Percentiles rank a stretch among this genome's conserved stretches.
Conservation (phyloP, 1,284 basidiomycete species). For the Athelia psychrophila region DNA sequence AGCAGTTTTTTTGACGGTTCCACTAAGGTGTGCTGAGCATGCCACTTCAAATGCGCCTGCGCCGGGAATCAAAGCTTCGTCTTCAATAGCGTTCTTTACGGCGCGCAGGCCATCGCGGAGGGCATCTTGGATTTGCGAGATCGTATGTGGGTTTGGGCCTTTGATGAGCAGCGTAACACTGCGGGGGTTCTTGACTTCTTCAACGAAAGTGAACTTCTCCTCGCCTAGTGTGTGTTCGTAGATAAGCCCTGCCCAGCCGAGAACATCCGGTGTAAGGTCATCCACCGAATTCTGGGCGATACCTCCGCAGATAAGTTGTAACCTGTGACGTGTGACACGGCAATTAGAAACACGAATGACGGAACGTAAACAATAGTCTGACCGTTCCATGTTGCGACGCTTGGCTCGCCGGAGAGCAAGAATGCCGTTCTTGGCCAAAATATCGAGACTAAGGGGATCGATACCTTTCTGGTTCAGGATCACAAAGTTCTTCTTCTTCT, state of each 20-base stretch:
- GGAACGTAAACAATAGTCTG: conserved; percentile 20
- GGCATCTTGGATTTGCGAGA: conserved; percentile 95
- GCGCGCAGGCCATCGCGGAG: conserved; percentile 94
- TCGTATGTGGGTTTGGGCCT: conserved; percentile 97
- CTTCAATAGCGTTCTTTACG: conserved; percentile 97
- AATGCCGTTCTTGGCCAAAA: conserved; percentile 96
- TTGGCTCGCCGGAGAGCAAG: conserved; percentile 94
- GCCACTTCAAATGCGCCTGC: conserved; percentile 98
- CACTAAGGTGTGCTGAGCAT: conserved; percentile 82
- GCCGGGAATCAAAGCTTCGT: conserved; percentile 86
- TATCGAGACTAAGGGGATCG: conserved; percentile 95
- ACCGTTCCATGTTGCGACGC: conserved; percentile 97
- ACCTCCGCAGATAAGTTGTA: conserved; percentile 95
- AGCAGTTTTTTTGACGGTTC: conserved; percentile 80
- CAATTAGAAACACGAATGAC: conserved; percentile 9
- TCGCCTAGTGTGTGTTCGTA: conserved; percentile 99
- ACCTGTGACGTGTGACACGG: conserved; percentile 35
- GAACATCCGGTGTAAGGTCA: conserved; percentile 86
- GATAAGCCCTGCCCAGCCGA: conserved; percentile 97
- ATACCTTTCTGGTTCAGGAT: conserved; percentile 99
- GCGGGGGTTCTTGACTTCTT: conserved; percentile 96
- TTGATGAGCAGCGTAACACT: conserved; percentile 97
- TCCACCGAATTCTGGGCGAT: conserved; percentile 98
- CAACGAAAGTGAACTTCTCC: conserved; percentile 98
- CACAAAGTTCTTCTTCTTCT: conserved; percentile 88